Base-by-base conservation (phyloP, 2,329 filamentous ascomycete species). In the Paracamarosporium sp. region DNA sequence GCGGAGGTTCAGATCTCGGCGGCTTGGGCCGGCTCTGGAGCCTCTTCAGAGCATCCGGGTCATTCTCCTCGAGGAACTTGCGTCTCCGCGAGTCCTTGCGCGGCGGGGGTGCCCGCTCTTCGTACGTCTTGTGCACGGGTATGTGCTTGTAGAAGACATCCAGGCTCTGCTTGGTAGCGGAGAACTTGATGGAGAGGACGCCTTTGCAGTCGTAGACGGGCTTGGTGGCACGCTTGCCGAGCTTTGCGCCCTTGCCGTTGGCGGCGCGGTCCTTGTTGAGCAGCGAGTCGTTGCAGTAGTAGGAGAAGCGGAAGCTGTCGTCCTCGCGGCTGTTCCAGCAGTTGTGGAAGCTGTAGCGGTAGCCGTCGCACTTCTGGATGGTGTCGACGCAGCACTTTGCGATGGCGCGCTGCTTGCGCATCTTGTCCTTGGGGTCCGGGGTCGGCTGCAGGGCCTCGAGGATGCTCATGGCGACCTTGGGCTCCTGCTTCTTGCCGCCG, bases 241-340 rank as follows among this genome's bases (percentile, higher is more conserved):
- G 57, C 58, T 76, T 76, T 4, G 72, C 69, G 24, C 74, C 74
- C 53, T 78, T 78, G 30, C 76, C 75, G 57, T 82, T 82, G 7
- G 79, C 80, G 43, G 79, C 79, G 45, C 80, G 74, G 63, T 82
- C 80, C 62, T 82, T 82, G 66, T 82, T 82, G 66, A 81, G 77
- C 67, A 82, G 72, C 63, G 78, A 80, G 70, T 82, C 80, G 64
- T 81, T 81, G 68, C 80, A 82, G 60, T 80, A 81, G 69, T 81
- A 82, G 28, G 78, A 80, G 69, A 80, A 82, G 59, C 80, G 75
- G 60, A 76, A 78, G 64, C 74, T 76, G 47, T 81, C 79, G 57
- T 81, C 78, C 57, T 80, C 79, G 35, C 80, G 69, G 60, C 78
- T 79, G 46, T 76, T 76, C 80, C 80, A 82, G 59, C 78, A 79